These are phyloP conservation scores for Lepidium sativum DNA, from an alignment of 345 rosid genomes.

Conservation along the genomic window DNA sequence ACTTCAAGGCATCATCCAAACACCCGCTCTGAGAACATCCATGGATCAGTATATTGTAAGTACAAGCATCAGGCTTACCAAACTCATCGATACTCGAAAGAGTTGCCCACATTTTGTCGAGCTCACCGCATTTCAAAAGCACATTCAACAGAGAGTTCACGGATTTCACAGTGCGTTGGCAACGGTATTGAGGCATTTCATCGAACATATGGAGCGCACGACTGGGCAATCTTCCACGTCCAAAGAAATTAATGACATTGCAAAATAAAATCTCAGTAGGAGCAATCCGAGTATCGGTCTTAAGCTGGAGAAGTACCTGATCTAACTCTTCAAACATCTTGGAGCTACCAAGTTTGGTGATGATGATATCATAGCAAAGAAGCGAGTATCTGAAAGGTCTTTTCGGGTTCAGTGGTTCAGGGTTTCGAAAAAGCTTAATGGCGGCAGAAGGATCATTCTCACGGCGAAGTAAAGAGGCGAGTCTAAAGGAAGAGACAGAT, in stretches of 20 bases:
- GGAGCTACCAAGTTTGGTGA: conserved; percentile 70
- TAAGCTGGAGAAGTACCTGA: conserved; percentile 49
- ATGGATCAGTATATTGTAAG: conserved; percentile 57
- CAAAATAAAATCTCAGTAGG: conserved; percentile 62
- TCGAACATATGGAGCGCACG: conserved; percentile 54
- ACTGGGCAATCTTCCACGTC: conserved; percentile 38
- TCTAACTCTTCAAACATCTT: conserved; percentile 69
- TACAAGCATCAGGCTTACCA: conserved; percentile 57
- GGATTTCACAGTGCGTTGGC: conserved; percentile 47
- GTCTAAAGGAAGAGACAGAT: conserved; percentile 47
- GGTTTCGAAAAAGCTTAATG: conserved; percentile 46
- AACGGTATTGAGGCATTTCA: conserved; percentile 55
- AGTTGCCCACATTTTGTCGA: conserved; percentile 35
- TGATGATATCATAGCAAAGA: conserved; percentile 66
- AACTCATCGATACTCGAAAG: conserved; percentile 30
- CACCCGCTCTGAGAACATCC: conserved; percentile 27
- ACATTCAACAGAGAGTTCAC: conserved; percentile 52
- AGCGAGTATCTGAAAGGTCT: conserved; percentile 44
- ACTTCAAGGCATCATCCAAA: conserved; percentile 40
- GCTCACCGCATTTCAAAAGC: conserved; percentile 35
- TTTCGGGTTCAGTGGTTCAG: conserved; percentile 24
- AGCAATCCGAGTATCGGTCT: conserved; percentile 33
- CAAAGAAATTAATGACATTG: conserved; percentile 48
- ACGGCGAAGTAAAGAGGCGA: conserved; percentile 59
- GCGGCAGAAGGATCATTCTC: conserved; percentile 61